Evolutionary conservation across 345 rosid genomes (phyloP).

Genomic region (Cardamine occulta): DNA sequence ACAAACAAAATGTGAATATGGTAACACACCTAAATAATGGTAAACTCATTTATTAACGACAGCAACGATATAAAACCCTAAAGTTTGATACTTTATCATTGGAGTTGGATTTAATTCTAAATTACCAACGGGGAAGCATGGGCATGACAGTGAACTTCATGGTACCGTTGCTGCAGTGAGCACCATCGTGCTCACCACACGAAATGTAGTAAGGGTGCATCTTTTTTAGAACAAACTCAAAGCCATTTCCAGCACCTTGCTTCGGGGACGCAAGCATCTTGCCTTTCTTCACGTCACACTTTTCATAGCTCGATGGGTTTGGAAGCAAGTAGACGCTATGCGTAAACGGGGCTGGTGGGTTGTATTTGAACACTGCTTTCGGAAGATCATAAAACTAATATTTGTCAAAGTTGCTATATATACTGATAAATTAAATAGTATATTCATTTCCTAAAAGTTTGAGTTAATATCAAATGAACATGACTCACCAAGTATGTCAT

Average conservation of each 20-base stretch:
- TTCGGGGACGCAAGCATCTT: slow-evolving; percentile 55
- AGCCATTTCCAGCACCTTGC: slow-evolving; percentile 66
- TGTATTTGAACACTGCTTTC: slow-evolving; percentile 78
- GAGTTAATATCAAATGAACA: not conserved
- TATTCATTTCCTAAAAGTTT: too few relatives aligned
- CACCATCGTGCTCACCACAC: slow-evolving; percentile 63
- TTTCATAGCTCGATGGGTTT: slow-evolving; percentile 51
- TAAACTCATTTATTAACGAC: slow-evolving; percentile 35
- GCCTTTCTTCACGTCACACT: slow-evolving; percentile 58
- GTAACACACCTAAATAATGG: slow-evolving; percentile 1
- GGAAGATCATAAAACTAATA: not conserved
- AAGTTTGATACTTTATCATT: too few relatives aligned
- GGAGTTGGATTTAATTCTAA: not conserved
- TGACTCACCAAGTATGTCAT: slow-evolving; percentile 68
- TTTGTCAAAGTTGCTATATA: not conserved
- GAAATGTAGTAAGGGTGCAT: slow-evolving; percentile 67
- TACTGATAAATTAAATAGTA: not conserved
- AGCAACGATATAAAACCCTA: slow-evolving; percentile 13
- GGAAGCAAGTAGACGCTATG: slow-evolving; percentile 73
- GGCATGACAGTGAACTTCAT: slow-evolving; percentile 75
- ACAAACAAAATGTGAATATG: slow-evolving; percentile 30
- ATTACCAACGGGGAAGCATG: slow-evolving; percentile 37
- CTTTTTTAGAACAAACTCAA: slow-evolving; percentile 52
- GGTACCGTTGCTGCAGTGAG: slow-evolving; percentile 65
- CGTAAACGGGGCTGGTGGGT: slow-evolving; percentile 55